phyloP scores from a whole-genome alignment of 805 yeast species.

The Hanseniaspora guilliermondii region DNA sequence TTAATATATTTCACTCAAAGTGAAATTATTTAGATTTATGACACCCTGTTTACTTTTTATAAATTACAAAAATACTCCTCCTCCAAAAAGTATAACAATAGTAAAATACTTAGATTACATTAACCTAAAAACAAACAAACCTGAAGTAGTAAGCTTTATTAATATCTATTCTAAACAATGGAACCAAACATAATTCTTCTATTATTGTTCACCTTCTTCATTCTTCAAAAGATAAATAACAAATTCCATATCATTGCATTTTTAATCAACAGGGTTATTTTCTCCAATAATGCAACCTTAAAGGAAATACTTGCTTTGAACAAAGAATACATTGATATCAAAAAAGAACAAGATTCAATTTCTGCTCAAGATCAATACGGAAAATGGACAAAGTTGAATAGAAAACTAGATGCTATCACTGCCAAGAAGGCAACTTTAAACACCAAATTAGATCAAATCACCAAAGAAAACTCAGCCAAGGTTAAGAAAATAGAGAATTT shows the following conservation, averaged over 20 bases:
- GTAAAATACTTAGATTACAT: no score
- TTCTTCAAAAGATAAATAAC: slow-evolving; percentile 9
- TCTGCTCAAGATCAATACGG: slow-evolving; percentile 93
- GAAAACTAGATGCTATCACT: slow-evolving; percentile 49
- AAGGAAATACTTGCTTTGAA: neutral
- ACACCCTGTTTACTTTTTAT: no score
- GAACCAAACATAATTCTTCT: slow-evolving; percentile 6
- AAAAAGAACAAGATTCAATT: slow-evolving; percentile 44
- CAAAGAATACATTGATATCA: slow-evolving; percentile 35
- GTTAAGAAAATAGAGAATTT: slow-evolving; percentile 19
- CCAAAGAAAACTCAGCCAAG: slow-evolving; percentile 13
- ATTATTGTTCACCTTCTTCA: slow-evolving; percentile 1
- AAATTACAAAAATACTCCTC: no score
- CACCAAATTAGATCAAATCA: slow-evolving; percentile 24
- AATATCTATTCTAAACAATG: neutral
- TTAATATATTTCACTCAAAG: no score
- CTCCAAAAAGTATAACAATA: neutral
- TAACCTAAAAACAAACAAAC: no score
- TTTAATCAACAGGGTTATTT: slow-evolving; percentile 2
- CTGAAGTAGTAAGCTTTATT: neutral
- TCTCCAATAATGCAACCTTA: neutral
- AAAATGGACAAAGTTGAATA: slow-evolving; percentile 83
- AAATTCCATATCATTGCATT: slow-evolving; percentile 4
- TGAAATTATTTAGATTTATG: no score
- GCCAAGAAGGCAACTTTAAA: slow-evolving; percentile 37